phyloP scores from a whole-genome alignment of 345 rosid genomes.

The Balakata baccata region DNA sequence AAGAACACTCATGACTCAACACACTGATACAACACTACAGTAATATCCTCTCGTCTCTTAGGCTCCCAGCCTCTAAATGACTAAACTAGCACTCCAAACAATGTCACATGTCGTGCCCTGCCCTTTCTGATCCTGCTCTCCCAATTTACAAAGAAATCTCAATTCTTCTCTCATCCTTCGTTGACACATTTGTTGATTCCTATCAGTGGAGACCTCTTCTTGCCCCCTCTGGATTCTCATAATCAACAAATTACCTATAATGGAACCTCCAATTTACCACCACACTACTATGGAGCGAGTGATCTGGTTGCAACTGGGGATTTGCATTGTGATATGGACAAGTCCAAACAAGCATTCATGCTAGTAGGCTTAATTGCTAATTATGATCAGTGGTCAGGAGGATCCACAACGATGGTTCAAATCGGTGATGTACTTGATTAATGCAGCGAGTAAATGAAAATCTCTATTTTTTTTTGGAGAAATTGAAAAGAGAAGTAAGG shows the following conservation, averaged over 20 bases:
- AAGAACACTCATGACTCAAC: too few relatives aligned
- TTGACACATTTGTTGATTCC: constrained; percentile 85
- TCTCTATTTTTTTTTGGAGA: constrained; percentile 81
- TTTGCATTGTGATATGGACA: constrained; percentile 78
- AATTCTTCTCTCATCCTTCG: constrained; percentile 56
- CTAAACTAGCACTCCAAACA: too few relatives aligned
- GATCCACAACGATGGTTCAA: constrained; percentile 70
- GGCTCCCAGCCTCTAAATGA: too few relatives aligned
- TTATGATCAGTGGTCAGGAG: constrained; percentile 68
- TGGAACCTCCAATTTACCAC: constrained; percentile 18
- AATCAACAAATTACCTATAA: constrained; percentile 8
- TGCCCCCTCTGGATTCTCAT: constrained; percentile 26
- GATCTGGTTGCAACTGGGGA: constrained; percentile 84
- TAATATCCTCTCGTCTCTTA: too few relatives aligned
- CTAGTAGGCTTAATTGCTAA: constrained; percentile 70
- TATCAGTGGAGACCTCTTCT: constrained; percentile 53
- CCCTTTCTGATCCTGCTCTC: too few relatives aligned
- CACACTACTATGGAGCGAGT: constrained; percentile 43
- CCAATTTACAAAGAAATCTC: constrained; percentile 50
- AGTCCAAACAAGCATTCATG: constrained; percentile 57
- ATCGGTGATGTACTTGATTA: constrained; percentile 88
- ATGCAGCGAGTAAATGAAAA: constrained; percentile 74
- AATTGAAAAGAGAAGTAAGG: constrained; percentile 62
- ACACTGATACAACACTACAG: too few relatives aligned
- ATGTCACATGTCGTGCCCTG: too few relatives aligned